Percentiles rank a stretch among this genome's conserved stretches.
phyloP scores from a whole-genome alignment of 2,329 filamentous ascomycete species.

The Arthrobotrys conoides region DNA sequence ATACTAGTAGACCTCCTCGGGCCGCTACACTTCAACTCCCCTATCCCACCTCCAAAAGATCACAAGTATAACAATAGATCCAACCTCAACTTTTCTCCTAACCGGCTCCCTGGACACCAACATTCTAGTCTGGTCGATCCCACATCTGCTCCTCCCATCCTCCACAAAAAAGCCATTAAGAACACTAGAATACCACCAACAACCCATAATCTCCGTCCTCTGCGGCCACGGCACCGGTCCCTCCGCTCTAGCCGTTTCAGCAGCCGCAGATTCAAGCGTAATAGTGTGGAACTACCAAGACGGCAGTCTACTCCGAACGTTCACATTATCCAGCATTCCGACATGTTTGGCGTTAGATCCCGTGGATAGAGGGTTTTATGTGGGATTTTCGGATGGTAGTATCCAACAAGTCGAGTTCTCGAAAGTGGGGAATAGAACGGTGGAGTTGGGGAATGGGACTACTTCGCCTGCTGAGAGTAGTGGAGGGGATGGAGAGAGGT shows the following conservation, averaged over 20 bases:
- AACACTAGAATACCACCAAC: constrained; percentile 83
- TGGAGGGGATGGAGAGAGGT: constrained; percentile 55
- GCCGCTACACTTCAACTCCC: constrained; percentile 81
- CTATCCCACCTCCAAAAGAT: constrained; percentile 85
- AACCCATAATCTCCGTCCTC: constrained; percentile 77
- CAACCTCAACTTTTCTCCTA: constrained; percentile 80
- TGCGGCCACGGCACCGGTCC: constrained; percentile 66
- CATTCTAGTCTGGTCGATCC: constrained; percentile 90
- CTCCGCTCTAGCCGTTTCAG: constrained; percentile 84
- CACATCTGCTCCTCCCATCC: constrained; percentile 77
- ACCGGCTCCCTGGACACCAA: constrained; percentile 89
- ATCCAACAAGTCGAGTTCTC: constrained; percentile 82
- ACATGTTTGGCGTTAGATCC: constrained; percentile 83
- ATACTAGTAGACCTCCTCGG: constrained; percentile 76
- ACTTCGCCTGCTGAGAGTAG: constrained; percentile 38
- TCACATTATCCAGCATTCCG: constrained; percentile 82
- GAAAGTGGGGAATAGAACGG: constrained; percentile 45
- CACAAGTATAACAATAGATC: constrained; percentile 79
- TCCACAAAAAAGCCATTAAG: constrained; percentile 77
- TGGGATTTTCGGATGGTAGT: constrained; percentile 83
- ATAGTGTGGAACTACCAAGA: constrained; percentile 93
- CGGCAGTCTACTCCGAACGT: constrained; percentile 82
- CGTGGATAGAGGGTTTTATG: constrained; percentile 84
- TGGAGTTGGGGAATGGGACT: constrained; percentile 42
- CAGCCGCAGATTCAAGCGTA: constrained; percentile 87